Percentiles rank a stretch among this genome's conserved stretches.
Evolutionary conservation across 2,329 filamentous ascomycete genomes (phyloP).

Genomic region (Catunica adiposa): DNA sequence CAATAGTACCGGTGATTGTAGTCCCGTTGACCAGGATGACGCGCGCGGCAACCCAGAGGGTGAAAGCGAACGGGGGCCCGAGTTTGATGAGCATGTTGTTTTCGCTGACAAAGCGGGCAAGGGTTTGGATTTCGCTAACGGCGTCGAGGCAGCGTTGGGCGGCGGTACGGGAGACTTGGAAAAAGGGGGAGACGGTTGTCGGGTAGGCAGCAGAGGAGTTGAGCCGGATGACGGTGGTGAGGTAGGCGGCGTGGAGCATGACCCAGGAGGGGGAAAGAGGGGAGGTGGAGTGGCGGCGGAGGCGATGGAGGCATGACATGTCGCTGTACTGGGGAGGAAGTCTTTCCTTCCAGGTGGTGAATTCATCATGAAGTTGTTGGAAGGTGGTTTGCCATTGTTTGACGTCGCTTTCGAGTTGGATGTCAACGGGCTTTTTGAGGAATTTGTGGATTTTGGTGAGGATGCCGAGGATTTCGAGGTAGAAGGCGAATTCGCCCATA

Average conservation of each 20-base stretch:
- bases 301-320: constrained; percentile 61
- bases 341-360: constrained; percentile 70
- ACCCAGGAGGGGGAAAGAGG: constrained; percentile 68
- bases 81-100: constrained; percentile 63
- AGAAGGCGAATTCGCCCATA: constrained; percentile 74
- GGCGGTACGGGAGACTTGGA: constrained; percentile 74
- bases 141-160: constrained; percentile 68
- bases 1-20: constrained; percentile 70
- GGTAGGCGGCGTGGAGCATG: constrained; percentile 80
- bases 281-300: constrained; percentile 48
- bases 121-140: constrained; percentile 63
- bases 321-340: constrained; percentile 73
- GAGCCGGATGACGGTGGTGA: constrained; percentile 75
- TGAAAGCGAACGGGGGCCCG: constrained; percentile 82
- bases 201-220: constrained; percentile 89
- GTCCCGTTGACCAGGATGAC: constrained; percentile 79
- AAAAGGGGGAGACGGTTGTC: constrained; percentile 73
- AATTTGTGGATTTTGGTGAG: constrained; percentile 79
- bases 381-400: constrained; percentile 82
- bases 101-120: constrained; percentile 62
- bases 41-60: constrained; percentile 78
- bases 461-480: constrained; percentile 77
- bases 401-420: constrained; percentile 66
- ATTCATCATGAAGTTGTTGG: constrained; percentile 63
- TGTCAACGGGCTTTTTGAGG: constrained; percentile 76